phyloP scores from a whole-genome alignment of 2,329 filamentous ascomycete species.

The Thelonectria discophora region DNA sequence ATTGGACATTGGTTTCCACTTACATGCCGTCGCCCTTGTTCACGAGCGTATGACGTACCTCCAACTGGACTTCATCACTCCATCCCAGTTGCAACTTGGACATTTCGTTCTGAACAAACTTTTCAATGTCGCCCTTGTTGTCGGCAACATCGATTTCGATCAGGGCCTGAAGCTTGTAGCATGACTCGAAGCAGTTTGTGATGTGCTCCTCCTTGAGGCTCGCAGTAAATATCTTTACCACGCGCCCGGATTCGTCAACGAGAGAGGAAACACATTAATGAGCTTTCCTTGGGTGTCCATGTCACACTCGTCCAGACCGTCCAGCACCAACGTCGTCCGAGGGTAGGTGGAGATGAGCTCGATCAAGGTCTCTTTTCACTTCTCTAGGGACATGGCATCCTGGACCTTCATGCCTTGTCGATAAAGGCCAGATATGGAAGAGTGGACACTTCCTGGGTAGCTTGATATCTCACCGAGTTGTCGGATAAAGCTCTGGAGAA shows the following conservation, averaged over 20 bases:
- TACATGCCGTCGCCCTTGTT: constrained; percentile 6
- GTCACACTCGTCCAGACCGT: constrained; percentile 11
- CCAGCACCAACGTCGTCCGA: constrained; percentile 8
- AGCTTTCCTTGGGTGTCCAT: neutral
- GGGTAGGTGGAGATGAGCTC: constrained; percentile 6
- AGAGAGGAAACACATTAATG: neutral
- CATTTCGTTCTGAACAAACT: constrained; percentile 1
- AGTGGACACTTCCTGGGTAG: neutral
- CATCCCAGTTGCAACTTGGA: neutral
- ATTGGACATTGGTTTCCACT: neutral
- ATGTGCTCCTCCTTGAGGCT: constrained; percentile 7
- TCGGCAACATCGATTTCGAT: neutral
- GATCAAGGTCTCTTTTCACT: neutral
- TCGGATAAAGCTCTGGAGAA: constrained; percentile 12
- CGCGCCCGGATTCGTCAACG: neutral
- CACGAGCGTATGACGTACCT: neutral
- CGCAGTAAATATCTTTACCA: constrained; percentile 1
- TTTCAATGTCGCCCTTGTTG: constrained; percentile 8
- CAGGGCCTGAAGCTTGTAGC: neutral
- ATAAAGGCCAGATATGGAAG: neutral
- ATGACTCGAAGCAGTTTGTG: neutral
- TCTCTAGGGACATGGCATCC: neutral
- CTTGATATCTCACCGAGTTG: neutral
- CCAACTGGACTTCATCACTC: neutral
- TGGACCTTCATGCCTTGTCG: neutral